These are phyloP conservation scores for Rhizophagus clarus DNA, from an alignment of 192 early-diverging fungal species.

Conservation along the genomic window DNA sequence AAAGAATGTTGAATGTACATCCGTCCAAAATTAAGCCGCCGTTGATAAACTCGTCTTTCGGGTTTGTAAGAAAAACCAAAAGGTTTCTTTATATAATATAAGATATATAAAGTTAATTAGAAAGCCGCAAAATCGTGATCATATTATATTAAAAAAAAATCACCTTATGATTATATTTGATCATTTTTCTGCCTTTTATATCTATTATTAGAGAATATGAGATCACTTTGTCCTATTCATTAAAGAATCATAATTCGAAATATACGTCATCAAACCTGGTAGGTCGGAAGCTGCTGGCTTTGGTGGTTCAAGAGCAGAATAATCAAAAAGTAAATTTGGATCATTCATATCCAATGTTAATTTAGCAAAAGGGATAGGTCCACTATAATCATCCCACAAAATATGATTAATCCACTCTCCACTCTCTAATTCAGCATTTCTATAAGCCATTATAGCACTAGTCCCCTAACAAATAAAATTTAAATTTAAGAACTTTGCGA, in stretches of 20 bases:
- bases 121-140: neutral
- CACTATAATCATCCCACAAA: constrained; percentile 75
- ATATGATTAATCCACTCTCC: constrained; percentile 78
- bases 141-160: neutral
- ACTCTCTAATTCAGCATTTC: constrained; percentile 50
- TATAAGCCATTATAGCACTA: neutral
- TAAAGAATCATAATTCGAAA: neutral
- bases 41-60: constrained; percentile 67
- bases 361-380: constrained; percentile 55
- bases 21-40: constrained; percentile 87
- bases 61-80: constrained; percentile 36
- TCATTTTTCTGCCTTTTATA: neutral
- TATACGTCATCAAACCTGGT: neutral
- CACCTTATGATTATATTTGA: neutral
- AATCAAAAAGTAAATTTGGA: constrained; percentile 75
- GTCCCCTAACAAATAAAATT: neutral
- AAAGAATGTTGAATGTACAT: constrained; percentile 83
- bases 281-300: neutral
- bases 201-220: neutral
- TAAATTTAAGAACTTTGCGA: neutral
- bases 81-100: neutral
- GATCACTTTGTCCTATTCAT: neutral
- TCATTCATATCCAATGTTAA: constrained; percentile 69
- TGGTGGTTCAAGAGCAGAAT: constrained; percentile 52
- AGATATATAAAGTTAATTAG: neutral